phyloP scores from a whole-genome alignment of 768 basidiomycete genomes.

The Termitomyces sp. region DNA sequence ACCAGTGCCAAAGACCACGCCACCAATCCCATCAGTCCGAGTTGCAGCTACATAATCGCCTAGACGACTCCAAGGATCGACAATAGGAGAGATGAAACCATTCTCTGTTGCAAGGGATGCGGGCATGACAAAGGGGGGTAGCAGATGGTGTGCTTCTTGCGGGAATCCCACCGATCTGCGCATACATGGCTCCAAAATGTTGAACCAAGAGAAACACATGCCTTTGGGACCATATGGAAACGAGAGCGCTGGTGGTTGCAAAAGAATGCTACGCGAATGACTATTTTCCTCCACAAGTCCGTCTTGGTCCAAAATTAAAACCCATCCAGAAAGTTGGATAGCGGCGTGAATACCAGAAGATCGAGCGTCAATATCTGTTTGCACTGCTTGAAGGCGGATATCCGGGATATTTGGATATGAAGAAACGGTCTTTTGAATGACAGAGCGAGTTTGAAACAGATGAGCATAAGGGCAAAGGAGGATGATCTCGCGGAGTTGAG shows the following conservation, averaged over 20 bases:
- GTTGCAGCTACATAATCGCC: constrained; percentile 19
- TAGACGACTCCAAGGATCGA: constrained; percentile 20
- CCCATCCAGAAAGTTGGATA: constrained; percentile 36
- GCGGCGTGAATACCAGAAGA: constrained; percentile 29
- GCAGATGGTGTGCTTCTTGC: constrained; percentile 41
- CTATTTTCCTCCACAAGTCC: constrained; percentile 32
- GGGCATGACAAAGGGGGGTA: constrained; percentile 58
- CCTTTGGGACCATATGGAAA: constrained; percentile 40
- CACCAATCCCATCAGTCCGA: constrained; percentile 28
- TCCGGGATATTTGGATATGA: constrained; percentile 32
- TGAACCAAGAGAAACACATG: constrained; percentile 15
- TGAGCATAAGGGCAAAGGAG: constrained; percentile 38
- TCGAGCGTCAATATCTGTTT: constrained; percentile 13
- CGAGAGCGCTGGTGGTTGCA: constrained; percentile 30
- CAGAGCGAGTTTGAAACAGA: constrained; percentile 25
- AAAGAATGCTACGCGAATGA: constrained; percentile 29
- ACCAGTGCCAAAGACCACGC: constrained; percentile 24
- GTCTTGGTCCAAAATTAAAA: constrained; percentile 45
- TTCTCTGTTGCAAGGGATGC: constrained; percentile 18
- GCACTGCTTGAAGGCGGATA: constrained; percentile 32
- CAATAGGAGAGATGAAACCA: constrained; percentile 18
- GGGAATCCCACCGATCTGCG: constrained; percentile 19
- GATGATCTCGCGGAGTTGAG: constrained; percentile 38
- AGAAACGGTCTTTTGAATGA: constrained; percentile 27
- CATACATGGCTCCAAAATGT: constrained; percentile 23